Percentiles rank a stretch among this genome's conserved stretches.
Evolutionary conservation across 192 early-diverging fungal species (phyloP).

Genomic region (Linderina pennispora): DNA sequence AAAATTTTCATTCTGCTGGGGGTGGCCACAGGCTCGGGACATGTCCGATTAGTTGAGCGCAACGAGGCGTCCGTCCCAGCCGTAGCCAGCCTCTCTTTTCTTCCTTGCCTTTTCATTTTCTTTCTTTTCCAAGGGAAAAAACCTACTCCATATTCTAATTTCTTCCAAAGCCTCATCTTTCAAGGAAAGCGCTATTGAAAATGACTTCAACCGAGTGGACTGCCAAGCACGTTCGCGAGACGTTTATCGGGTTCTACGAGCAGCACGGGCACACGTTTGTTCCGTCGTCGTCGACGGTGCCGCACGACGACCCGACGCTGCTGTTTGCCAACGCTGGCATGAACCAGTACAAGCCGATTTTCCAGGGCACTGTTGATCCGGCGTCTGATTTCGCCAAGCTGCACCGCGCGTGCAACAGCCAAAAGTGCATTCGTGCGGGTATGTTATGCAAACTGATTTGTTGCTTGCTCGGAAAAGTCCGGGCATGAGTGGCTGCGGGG

Average conservation of each 20-base stretch:
- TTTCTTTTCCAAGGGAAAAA: too few species aligned
- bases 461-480: too few species aligned
- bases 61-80: too few species aligned
- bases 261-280: slow-evolving; percentile 67
- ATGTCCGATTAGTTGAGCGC: too few species aligned
- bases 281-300: slow-evolving; percentile 88
- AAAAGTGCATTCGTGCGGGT: slow-evolving; percentile 99
- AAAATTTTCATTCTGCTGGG: too few species aligned
- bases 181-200: too few species aligned
- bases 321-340: slow-evolving; percentile 97
- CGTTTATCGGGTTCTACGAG: slow-evolving; percentile 84
- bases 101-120: too few species aligned
- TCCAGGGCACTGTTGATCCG: slow-evolving; percentile 93
- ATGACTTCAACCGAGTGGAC: slow-evolving; percentile 60
- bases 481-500: too few species aligned
- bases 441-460: slow-evolving; percentile 21
- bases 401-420: slow-evolving; percentile 88
- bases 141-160: too few species aligned
- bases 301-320: slow-evolving; percentile 92
- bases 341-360: slow-evolving; percentile 98
- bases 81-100: too few species aligned
- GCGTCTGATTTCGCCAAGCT: slow-evolving; percentile 86
- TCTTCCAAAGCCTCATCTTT: too few species aligned
- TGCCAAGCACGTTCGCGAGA: slow-evolving; percentile 69
- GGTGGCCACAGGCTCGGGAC: too few species aligned